phyloP scores from a whole-genome alignment of 1,284 basidiomycete genomes.

The Ceratobasidium sp. region DNA sequence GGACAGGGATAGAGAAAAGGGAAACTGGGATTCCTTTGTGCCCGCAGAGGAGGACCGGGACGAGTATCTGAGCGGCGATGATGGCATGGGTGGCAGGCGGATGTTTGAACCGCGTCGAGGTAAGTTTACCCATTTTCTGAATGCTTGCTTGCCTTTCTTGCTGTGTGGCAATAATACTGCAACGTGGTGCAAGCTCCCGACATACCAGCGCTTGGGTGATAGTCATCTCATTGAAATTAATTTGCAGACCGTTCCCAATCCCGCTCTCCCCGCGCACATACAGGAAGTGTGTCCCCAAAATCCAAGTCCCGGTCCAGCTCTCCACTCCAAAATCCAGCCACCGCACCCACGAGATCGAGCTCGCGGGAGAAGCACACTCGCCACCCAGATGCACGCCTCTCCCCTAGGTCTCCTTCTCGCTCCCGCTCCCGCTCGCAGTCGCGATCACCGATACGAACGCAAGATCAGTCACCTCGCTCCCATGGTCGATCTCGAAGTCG shows the following conservation, averaged over 20 bases:
- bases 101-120: constrained; percentile 15
- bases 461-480: constrained; percentile 8
- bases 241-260: constrained; percentile 23
- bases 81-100: not conserved
- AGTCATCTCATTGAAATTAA: constrained; percentile 13
- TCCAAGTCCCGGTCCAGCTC: constrained; percentile 21
- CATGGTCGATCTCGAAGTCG: constrained; percentile 22
- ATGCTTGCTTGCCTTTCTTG: not conserved
- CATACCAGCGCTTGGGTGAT: too few species aligned
- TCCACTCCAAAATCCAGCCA: not conserved
- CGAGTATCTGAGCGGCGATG: constrained; percentile 18
- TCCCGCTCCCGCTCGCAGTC: constrained; percentile 28
- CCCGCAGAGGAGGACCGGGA: constrained; percentile 24
- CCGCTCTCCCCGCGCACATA: constrained; percentile 9
- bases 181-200: too few species aligned
- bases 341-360: constrained; percentile 1
- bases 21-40: constrained; percentile 36
- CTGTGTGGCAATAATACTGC: constrained; percentile 7
- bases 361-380: constrained; percentile 34
- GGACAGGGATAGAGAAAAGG: constrained; percentile 7
- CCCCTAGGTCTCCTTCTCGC: constrained; percentile 12
- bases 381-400: not conserved
- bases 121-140: not conserved
- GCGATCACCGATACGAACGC: constrained; percentile 8
- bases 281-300: constrained; percentile 4